Evolutionary conservation across 805 yeast species (phyloP), one percentile per base, ranked within the genome.

Genomic region (Metschnikowia gelsemii): DNA sequence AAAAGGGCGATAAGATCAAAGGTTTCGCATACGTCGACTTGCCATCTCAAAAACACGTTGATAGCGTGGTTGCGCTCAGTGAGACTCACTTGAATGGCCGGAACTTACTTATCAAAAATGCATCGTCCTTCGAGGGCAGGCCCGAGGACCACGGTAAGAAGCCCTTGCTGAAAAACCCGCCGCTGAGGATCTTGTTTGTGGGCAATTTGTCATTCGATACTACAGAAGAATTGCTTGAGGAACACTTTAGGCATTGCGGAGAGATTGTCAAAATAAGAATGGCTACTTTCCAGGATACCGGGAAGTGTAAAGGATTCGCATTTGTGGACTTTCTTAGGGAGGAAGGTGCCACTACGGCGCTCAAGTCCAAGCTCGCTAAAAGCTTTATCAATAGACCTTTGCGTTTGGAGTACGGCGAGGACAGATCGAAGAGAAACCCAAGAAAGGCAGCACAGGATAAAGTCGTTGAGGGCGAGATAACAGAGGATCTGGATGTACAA

Each of bases 261-360:
- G 89, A 85, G 49, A 91, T 95, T 45, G 66, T 72, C 21, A 79
- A 79, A 51, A 79, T 91, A 40, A 78, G 99, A 62, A 91, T 90
- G 95, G 98, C 98, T 3, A 90, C 99, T n/a, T 91, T 91, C 64
- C 89, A 93, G 65, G 99, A 91, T 60, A 70, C 85, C 37, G 98
- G 97, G 1, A 91, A 90, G 60, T 91, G 98, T 71, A 93, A 93
- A 63, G 98, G 98, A 2, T 91, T 91, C 69, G 89, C 96, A 1
- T 91, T 93, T 57, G 69, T 91, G 25, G 98, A 91, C 62, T 91
- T 90, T 66, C 77, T 71, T 48, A 82, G 81, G 50, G 87, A 84
- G 49, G 80, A 77, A 27, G 90, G 93, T 7, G 90, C 96, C 22
- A 85, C 93, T 0, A 72, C 72, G 26, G 98, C 97, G 1, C 69